Percentiles rank a stretch among this genome's conserved stretches.
phyloP scores from a whole-genome alignment of 78 protist species.

The Dictyostelium brefeldianum region DNA sequence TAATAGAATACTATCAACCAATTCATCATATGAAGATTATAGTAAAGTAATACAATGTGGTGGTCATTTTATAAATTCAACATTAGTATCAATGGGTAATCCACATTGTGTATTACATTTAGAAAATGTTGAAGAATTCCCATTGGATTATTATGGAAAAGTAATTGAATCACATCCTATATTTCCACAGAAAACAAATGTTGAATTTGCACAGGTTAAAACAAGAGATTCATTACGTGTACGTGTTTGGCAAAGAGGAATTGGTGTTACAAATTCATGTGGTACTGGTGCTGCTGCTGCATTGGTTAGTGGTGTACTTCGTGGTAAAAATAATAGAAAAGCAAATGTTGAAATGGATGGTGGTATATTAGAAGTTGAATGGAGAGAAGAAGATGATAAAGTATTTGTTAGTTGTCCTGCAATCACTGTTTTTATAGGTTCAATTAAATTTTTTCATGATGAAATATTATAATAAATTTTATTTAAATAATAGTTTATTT shows the following conservation, averaged over 20 bases:
- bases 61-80: conserved; percentile 40
- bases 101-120: conserved; percentile 84
- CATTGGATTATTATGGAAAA: conserved; percentile 63
- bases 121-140: conserved; percentile 74
- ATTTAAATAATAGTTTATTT: no score
- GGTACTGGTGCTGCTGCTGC: conserved; percentile 89
- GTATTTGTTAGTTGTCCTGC: conserved; percentile 47
- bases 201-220: conserved; percentile 80
- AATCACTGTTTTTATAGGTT: conserved; percentile 21
- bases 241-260: conserved; percentile 87
- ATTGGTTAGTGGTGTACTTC: conserved; percentile 76
- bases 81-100: conserved; percentile 86
- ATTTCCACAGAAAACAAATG: conserved; percentile 77
- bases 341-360: conserved; percentile 76
- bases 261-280: conserved; percentile 87
- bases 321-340: conserved; percentile 22
- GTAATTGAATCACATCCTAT: conserved; percentile 72
- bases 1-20: conserved; percentile 7
- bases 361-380: conserved; percentile 80
- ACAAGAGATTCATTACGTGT: conserved; percentile 44
- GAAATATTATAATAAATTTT: neutral
- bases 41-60: conserved; percentile 28
- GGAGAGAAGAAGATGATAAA: conserved; percentile 61
- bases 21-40: conserved; percentile 24
- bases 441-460: conserved; percentile 25